Evolutionary conservation across 2,329 filamentous ascomycete genomes (phyloP).

Genomic region (Epichloe gansuensis): DNA sequence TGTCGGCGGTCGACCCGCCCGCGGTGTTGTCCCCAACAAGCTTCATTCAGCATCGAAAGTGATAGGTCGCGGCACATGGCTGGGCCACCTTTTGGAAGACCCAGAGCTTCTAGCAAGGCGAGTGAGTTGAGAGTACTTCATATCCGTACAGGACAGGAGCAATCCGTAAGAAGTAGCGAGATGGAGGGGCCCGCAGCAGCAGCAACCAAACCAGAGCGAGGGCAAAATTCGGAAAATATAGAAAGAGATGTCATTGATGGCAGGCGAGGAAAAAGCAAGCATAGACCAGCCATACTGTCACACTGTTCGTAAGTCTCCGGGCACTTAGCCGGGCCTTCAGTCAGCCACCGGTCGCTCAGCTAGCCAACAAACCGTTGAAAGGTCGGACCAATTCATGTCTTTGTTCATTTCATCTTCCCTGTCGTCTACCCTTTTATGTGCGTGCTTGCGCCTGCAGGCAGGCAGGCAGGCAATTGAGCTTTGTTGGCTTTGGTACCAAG

Average conservation of each 20-base stretch:
- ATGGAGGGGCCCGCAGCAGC: background rate
- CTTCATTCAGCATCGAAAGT: background rate
- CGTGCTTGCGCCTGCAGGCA: background rate
- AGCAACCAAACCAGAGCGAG: background rate
- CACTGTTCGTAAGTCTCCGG: background rate
- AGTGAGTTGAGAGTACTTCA: background rate
- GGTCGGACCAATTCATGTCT: background rate
- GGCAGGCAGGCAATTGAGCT: background rate
- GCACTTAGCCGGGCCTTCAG: background rate
- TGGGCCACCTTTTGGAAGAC: background rate
- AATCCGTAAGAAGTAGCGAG: no score
- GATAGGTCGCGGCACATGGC: background rate
- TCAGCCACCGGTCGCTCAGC: background rate
- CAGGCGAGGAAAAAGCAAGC: background rate
- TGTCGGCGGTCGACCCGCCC: constrained; percentile 4
- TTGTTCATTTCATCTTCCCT: background rate
- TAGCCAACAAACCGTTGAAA: background rate
- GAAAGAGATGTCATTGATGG: background rate
- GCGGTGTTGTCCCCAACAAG: background rate
- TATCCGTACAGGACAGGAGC: background rate
- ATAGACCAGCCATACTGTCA: background rate
- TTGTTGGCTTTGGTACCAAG: background rate
- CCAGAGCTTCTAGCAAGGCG: background rate
- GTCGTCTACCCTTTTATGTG: background rate
- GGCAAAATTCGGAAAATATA: background rate